Conservation (phyloP, 495 filamentous ascomycete genomes). For the Aspergillus cristatus region DNA sequence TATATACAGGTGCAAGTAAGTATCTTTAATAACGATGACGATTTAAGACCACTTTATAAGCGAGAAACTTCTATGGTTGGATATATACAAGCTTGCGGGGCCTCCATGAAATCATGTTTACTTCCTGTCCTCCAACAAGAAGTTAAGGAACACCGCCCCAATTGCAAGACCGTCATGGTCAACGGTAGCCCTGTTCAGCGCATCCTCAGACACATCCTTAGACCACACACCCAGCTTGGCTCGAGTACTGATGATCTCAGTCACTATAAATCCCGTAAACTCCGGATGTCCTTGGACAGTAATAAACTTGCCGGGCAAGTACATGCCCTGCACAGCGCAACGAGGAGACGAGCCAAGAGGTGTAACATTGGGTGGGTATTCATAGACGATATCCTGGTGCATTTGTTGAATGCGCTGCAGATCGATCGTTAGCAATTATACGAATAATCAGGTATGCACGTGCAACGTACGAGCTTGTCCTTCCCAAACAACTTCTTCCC, state of each 20-base stretch:
- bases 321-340: constrained; percentile 77
- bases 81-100: neutral
- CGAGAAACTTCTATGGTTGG: no score
- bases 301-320: constrained; percentile 54
- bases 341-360: constrained; percentile 54
- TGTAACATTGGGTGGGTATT: constrained; percentile 52
- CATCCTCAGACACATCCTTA: constrained; percentile 54
- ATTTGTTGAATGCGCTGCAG: constrained; percentile 73
- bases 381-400: constrained; percentile 74
- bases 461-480: constrained; percentile 57
- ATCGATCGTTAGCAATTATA: constrained; percentile 2
- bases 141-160: constrained; percentile 59
- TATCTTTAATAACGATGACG: no score
- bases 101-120: neutral
- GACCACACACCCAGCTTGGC: constrained; percentile 55
- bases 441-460: neutral
- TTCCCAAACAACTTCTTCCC: constrained; percentile 66
- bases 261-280: constrained; percentile 66
- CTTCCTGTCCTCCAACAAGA: constrained; percentile 50
- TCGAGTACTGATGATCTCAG: constrained; percentile 54
- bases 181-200: constrained; percentile 51
- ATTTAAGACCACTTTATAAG: no score
- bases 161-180: constrained; percentile 70
- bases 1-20: no score
- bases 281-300: constrained; percentile 91